These are phyloP conservation scores for Trichoderma afroharzianum DNA, from an alignment of 2,329 filamentous ascomycete genomes.

Conservation along the genomic window DNA sequence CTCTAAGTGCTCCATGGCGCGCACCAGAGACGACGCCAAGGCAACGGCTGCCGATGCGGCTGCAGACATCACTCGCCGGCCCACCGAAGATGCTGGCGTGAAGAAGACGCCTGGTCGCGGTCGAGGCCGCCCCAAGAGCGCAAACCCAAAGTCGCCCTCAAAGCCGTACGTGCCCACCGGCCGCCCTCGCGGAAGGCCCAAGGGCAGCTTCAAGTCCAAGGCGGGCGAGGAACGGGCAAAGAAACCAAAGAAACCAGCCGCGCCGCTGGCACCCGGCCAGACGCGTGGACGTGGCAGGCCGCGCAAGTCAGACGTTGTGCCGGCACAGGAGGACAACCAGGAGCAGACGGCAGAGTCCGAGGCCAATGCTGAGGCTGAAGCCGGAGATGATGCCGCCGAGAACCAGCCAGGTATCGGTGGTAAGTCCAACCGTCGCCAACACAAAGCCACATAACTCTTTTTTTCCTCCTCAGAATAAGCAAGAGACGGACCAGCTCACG, in stretches of 20 bases:
- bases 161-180: conserved; percentile 38
- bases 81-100: conserved; percentile 29
- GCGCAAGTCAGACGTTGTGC: conserved; percentile 25
- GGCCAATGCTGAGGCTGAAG: conserved; percentile 21
- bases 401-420: conserved; percentile 8
- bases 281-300: conserved; percentile 30
- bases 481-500: conserved; percentile 12
- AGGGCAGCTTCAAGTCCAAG: conserved; percentile 37
- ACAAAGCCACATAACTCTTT: background rate
- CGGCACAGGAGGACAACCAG: conserved; percentile 23
- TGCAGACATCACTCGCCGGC: conserved; percentile 27
- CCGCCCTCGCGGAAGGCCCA: conserved; percentile 47
- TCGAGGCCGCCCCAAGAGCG: conserved; percentile 42
- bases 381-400: conserved; percentile 9
- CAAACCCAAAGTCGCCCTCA: conserved; percentile 30
- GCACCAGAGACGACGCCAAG: conserved; percentile 31
- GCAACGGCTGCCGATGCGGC: conserved; percentile 31
- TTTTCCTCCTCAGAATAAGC: background rate
- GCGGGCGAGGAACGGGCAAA: background rate
- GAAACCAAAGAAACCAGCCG: conserved; percentile 16
- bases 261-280: conserved; percentile 19
- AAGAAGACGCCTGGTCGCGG: conserved; percentile 39
- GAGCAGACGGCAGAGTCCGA: conserved; percentile 20
- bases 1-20: conserved; percentile 26
- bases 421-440: conserved; percentile 14